A percentile compares a stretch with the other conserved stretches of the same genome.
Conservation (phyloP, 2,329 filamentous ascomycete species). For the Trichoderma guizhouense region DNA sequence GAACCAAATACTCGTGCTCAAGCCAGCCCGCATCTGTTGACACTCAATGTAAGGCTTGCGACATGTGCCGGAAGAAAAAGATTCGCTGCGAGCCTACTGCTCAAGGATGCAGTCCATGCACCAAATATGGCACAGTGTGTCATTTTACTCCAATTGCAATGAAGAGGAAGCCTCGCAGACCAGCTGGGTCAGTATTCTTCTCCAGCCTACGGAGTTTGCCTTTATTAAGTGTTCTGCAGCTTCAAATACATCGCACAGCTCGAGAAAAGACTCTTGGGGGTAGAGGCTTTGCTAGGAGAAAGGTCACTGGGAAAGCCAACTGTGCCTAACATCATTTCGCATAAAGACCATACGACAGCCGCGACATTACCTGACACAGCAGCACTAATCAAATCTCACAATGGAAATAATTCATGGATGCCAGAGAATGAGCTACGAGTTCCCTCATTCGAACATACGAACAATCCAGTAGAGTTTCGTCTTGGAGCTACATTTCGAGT, state of each 20-base stretch:
- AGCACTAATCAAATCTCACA: not conserved
- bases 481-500: not conserved
- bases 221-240: not conserved
- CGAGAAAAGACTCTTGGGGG: not conserved
- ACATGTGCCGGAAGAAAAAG: constrained; percentile 6
- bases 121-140: constrained; percentile 8
- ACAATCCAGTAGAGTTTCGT: not conserved
- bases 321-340: not conserved
- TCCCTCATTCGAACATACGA: not conserved
- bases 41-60: not conserved
- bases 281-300: not conserved
- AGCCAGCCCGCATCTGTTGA: not conserved
- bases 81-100: not conserved
- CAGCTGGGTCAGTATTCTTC: constrained; percentile 2
- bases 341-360: not conserved
- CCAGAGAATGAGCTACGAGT: not conserved
- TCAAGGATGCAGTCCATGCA: not conserved
- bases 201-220: not conserved
- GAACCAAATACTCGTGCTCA: no score
- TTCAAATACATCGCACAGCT: constrained; percentile 12
- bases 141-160: constrained; percentile 8
- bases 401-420: not conserved
- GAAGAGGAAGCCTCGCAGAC: constrained; percentile 8
- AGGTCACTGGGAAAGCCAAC: not conserved
- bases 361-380: not conserved